phyloP scores from a whole-genome alignment of 768 basidiomycete species.

The Tulasnella sp. region DNA sequence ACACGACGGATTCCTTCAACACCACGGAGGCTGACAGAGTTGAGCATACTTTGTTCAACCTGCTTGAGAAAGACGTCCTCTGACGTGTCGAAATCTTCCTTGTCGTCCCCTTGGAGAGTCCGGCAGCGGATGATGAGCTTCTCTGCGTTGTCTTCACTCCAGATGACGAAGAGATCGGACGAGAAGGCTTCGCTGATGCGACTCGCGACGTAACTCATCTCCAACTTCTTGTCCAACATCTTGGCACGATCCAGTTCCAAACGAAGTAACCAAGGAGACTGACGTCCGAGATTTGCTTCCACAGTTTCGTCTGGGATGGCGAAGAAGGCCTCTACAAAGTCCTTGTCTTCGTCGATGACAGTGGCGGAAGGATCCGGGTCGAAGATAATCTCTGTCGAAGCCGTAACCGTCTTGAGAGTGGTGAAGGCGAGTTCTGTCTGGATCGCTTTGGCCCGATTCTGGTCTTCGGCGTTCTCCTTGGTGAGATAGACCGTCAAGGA shows the following conservation, averaged over 20 bases:
- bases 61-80: slow-evolving; percentile 96
- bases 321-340: slow-evolving; percentile 98
- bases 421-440: slow-evolving; percentile 93
- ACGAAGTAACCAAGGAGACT: slow-evolving; percentile 95
- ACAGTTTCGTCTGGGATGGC: slow-evolving; percentile 98
- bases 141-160: slow-evolving; percentile 98
- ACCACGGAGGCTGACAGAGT: slow-evolving; percentile 90
- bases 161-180: slow-evolving; percentile 94
- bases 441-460: slow-evolving; percentile 72
- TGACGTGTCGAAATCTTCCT: slow-evolving; percentile 65
- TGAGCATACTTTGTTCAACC: slow-evolving; percentile 94
- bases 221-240: slow-evolving; percentile 96
- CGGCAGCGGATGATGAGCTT: slow-evolving; percentile 97
- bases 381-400: slow-evolving; percentile 96
- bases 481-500: slow-evolving; percentile 89
- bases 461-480: slow-evolving; percentile 60
- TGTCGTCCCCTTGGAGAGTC: slow-evolving; percentile 81
- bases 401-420: slow-evolving; percentile 87
- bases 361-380: slow-evolving; percentile 90
- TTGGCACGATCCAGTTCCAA: slow-evolving; percentile 94
- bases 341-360: slow-evolving; percentile 91
- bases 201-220: slow-evolving; percentile 90
- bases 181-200: slow-evolving; percentile 93
- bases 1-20: slow-evolving; percentile 87
- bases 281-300: slow-evolving; percentile 81